Percentiles rank a stretch among this genome's conserved stretches.
Conservation (phyloP, 2,329 filamentous ascomycete genomes). For the Sordariomycetes sp. region DNA sequence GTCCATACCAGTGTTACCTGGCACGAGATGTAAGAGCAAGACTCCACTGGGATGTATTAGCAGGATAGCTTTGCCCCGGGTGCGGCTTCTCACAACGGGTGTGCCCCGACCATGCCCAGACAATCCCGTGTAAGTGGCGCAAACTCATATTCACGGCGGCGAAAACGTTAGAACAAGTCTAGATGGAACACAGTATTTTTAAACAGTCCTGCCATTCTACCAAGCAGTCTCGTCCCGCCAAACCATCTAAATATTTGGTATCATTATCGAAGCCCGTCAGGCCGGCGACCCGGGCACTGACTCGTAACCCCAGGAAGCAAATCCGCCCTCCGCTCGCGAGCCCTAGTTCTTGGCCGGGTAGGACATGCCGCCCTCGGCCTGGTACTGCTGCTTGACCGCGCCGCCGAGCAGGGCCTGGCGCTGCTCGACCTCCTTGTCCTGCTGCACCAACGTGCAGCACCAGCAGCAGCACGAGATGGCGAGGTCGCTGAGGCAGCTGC, state of each 20-base stretch:
- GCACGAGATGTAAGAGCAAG: no score
- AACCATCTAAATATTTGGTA: neutral
- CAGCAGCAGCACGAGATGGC: slow-evolving; percentile 31
- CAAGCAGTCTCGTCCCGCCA: no score
- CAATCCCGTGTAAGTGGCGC: no score
- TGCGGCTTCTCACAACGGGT: no score
- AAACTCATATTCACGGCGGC: no score
- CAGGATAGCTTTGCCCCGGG: no score
- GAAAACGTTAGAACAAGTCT: no score
- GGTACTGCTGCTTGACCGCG: slow-evolving; percentile 18
- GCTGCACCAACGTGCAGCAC: slow-evolving; percentile 32
- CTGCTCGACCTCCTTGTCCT: slow-evolving; percentile 33
- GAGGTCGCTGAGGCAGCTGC: slow-evolving; percentile 30
- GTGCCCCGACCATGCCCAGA: no score
- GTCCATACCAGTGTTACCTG: no score
- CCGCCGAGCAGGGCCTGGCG: slow-evolving; percentile 16
- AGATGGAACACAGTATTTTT: no score
- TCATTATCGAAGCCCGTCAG: neutral
- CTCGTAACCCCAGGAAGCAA: neutral
- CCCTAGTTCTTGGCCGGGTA: slow-evolving; percentile 10
- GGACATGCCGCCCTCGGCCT: slow-evolving; percentile 17
- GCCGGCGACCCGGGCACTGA: neutral
- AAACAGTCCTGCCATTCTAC: no score
- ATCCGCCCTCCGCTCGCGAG: neutral
- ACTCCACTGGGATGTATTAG: no score